Conservation (phyloP, 2,329 filamentous ascomycete genomes). For the Cladophialophora chaetospira region DNA sequence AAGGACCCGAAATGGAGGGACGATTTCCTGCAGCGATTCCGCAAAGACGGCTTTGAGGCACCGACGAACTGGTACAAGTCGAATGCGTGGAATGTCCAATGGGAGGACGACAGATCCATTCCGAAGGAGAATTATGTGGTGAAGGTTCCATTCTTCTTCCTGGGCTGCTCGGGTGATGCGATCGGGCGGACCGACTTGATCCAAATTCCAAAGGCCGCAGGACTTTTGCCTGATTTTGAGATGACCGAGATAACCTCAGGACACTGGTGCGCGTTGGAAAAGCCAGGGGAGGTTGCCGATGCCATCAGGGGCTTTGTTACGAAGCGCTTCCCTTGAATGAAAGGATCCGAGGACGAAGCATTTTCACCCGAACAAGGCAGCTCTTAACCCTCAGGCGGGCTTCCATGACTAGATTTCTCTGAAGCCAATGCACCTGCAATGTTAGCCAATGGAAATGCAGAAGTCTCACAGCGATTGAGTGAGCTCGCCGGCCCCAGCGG, state of each 20-base stretch:
- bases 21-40: conserved; percentile 40
- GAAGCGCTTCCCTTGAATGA: conserved; percentile 9
- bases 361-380: too few relatives aligned
- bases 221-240: conserved; percentile 23
- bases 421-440: too few relatives aligned
- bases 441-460: too few relatives aligned
- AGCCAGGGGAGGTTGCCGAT: conserved; percentile 17
- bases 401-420: too few relatives aligned
- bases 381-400: too few relatives aligned
- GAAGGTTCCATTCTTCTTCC: conserved; percentile 18
- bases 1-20: conserved; percentile 36
- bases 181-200: conserved; percentile 16
- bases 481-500: too few relatives aligned
- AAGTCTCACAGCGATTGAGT: too few relatives aligned
- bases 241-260: conserved; percentile 17
- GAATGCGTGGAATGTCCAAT: conserved; percentile 9
- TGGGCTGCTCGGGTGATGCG: conserved; percentile 19
- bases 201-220: conserved; percentile 11
- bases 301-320: conserved; percentile 20
- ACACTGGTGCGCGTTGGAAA: conserved; percentile 24
- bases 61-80: conserved; percentile 20
- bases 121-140: conserved; percentile 18
- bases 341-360: not conserved
- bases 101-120: conserved; percentile 13
- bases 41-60: conserved; percentile 23